phyloP scores from a whole-genome alignment of 1,284 basidiomycete genomes.

The Hypsizygus ulmarius region DNA sequence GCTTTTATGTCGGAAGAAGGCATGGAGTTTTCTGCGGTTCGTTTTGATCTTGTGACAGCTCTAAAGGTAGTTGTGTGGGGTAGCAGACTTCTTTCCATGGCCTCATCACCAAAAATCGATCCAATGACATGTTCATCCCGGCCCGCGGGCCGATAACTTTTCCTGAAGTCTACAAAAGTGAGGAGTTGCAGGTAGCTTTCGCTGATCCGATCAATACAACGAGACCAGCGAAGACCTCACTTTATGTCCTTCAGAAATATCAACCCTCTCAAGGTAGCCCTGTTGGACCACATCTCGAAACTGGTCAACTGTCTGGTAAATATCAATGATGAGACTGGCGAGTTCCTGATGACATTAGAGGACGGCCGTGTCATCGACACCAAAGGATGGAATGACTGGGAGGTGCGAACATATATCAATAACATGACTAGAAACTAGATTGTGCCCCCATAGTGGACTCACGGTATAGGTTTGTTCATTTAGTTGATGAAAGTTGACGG shows the following conservation, averaged over 20 bases:
- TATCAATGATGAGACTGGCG: slow-evolving; percentile 57
- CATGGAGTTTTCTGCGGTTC: slow-evolving; percentile 1
- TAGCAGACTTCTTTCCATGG: neutral
- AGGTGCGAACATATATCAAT: slow-evolving; percentile 32
- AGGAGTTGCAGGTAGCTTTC: no score
- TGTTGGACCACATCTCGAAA: slow-evolving; percentile 39
- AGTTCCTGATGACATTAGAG: slow-evolving; percentile 51
- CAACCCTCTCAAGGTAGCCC: slow-evolving; percentile 31
- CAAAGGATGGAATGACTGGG: slow-evolving; percentile 67
- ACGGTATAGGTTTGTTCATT: slow-evolving; percentile 43
- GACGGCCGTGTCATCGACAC: slow-evolving; percentile 65
- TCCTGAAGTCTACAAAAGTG: neutral
- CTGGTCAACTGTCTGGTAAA: slow-evolving; percentile 58
- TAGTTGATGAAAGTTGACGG: neutral
- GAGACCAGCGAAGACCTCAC: neutral
- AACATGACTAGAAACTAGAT: slow-evolving; percentile 2
- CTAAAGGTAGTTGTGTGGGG: neutral
- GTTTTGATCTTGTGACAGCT: slow-evolving; percentile 19
- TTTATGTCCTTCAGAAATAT: slow-evolving; percentile 34
- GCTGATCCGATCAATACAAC: neutral
- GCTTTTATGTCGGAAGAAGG: slow-evolving; percentile 15
- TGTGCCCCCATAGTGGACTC: slow-evolving; percentile 46
- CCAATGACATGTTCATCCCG: slow-evolving; percentile 13
- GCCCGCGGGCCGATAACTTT: slow-evolving; percentile 21
- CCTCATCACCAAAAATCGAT: slow-evolving; percentile 5